Conservation (phyloP, 2,329 filamentous ascomycete genomes). For the Stemphylium lycopersici region DNA sequence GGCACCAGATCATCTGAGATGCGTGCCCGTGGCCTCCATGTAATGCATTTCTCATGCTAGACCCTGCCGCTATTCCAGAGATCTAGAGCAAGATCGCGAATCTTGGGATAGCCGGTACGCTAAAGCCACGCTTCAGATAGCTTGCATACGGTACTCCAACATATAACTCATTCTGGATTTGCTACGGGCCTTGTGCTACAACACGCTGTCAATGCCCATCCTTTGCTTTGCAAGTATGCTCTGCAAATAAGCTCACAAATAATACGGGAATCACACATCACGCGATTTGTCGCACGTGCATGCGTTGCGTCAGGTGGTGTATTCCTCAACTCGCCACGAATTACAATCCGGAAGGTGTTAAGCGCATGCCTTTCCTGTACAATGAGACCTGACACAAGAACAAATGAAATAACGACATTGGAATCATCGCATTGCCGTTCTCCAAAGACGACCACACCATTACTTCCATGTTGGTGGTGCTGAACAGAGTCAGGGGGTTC, state of each 20-base stretch:
- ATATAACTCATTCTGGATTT: not conserved
- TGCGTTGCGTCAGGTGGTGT: not conserved
- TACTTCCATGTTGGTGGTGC: too few relatives aligned
- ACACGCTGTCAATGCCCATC: not conserved
- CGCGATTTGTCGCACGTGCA: not conserved
- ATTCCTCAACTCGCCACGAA: not conserved
- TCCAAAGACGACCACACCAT: too few relatives aligned
- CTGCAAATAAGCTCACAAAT: not conserved
- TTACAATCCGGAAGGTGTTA: too few relatives aligned
- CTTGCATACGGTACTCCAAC: not conserved
- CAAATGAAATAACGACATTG: too few relatives aligned
- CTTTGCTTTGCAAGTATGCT: not conserved
- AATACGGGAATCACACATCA: too few relatives aligned
- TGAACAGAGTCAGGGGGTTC: too few relatives aligned
- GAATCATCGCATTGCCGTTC: too few relatives aligned
- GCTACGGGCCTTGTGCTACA: not conserved
- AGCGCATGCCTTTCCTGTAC: too few relatives aligned
- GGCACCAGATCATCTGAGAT: constrained; percentile 4
- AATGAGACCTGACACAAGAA: too few relatives aligned
- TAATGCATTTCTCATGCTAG: constrained; percentile 5
- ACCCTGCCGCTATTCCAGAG: constrained; percentile 1
- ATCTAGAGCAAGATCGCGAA: not conserved
- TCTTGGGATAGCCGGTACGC: constrained; percentile 9
- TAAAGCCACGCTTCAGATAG: constrained; percentile 1
- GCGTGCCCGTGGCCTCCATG: constrained; percentile 1